Evolutionary conservation across 768 basidiomycete species (phyloP).

Genomic region (Lactarius sanguifluus): DNA sequence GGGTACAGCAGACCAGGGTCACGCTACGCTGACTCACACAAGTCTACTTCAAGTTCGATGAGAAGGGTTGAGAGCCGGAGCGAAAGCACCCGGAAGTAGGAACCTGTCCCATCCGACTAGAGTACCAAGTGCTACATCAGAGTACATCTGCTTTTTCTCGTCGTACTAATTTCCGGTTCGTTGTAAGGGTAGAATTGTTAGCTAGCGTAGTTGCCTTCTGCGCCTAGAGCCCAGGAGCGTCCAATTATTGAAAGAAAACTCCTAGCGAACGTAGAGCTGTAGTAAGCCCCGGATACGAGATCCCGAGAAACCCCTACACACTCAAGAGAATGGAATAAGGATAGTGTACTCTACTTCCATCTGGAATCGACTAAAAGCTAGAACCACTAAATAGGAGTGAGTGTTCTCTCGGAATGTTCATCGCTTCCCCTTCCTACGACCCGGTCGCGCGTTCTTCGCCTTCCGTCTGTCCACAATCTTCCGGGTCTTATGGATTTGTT

Average conservation of each 20-base stretch:
- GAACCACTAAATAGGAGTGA: neutral
- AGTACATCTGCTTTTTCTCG: conserved; percentile 2
- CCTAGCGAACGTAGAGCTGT: conserved; percentile 1
- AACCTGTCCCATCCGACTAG: neutral
- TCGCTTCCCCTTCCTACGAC: conserved; percentile 43
- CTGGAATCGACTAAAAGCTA: neutral
- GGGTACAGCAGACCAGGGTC: neutral
- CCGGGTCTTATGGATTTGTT: conserved; percentile 82
- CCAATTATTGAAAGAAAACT: neutral
- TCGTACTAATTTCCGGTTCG: neutral
- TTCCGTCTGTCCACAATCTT: conserved; percentile 61
- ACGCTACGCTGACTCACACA: neutral
- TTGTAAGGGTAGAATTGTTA: neutral
- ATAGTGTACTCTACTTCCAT: neutral
- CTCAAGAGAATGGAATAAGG: neutral
- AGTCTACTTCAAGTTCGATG: neutral
- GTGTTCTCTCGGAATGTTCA: conserved; percentile 16
- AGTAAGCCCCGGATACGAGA: conserved; percentile 11
- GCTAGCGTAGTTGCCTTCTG: neutral
- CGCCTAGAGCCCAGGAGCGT: neutral
- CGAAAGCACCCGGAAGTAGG: neutral
- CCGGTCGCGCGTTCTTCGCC: conserved; percentile 81
- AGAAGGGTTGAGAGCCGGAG: neutral
- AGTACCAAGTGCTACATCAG: conserved; percentile 8
- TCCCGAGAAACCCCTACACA: neutral